A percentile compares a stretch with the other conserved stretches of the same genome.
These are phyloP conservation scores for Lactarius trivialis DNA, from an alignment of 768 basidiomycete species.

Conservation along the genomic window DNA sequence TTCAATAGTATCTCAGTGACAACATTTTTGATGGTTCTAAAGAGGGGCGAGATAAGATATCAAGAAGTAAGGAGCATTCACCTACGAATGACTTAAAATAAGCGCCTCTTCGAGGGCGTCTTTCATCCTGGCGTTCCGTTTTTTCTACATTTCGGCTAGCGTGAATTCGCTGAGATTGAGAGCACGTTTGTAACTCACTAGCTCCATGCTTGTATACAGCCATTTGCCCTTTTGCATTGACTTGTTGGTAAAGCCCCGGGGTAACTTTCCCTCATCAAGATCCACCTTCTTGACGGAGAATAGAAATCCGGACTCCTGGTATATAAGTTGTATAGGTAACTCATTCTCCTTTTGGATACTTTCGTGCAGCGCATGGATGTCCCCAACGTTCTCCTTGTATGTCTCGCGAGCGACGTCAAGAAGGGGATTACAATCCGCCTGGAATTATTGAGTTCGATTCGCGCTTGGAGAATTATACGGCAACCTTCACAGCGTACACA, in stretches of 20 bases:
- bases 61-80: background rate
- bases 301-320: conserved; percentile 69
- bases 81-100: conserved; percentile 74
- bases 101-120: conserved; percentile 88
- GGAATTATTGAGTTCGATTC: background rate
- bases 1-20: conserved; percentile 61
- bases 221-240: conserved; percentile 61
- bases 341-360: conserved; percentile 54
- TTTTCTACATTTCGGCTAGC: conserved; percentile 48
- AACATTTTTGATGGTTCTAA: conserved; percentile 74
- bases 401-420: conserved; percentile 95
- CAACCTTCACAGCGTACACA: conserved; percentile 82
- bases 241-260: conserved; percentile 65
- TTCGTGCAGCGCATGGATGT: conserved; percentile 67
- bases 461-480: background rate
- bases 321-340: conserved; percentile 58
- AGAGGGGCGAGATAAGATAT: background rate
- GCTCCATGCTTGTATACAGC: conserved; percentile 72
- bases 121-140: conserved; percentile 82
- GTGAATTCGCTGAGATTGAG: background rate
- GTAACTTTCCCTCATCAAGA: conserved; percentile 56
- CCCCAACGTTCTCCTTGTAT: conserved; percentile 86
- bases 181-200: conserved; percentile 44
- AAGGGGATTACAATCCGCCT: conserved; percentile 74
- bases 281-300: conserved; percentile 64